Conservation (phyloP, 2,329 filamentous ascomycete species). For the Mycosphaerella sp. region DNA sequence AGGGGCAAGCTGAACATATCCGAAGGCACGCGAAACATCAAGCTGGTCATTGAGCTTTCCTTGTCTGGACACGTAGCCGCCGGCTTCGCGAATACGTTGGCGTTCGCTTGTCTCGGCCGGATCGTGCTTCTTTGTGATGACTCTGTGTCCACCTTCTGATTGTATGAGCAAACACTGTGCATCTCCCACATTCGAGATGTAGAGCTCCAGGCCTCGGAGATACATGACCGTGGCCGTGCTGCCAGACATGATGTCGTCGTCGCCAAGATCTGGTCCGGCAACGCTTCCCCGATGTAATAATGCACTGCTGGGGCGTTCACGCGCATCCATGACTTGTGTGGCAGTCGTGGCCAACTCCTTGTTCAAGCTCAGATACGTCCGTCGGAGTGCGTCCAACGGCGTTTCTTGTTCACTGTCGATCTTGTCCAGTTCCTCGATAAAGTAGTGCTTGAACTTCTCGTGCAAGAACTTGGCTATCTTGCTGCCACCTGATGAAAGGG, state of each 20-base stretch:
- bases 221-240: constrained; percentile 90
- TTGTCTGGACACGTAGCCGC: constrained; percentile 91
- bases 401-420: constrained; percentile 59
- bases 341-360: constrained; percentile 87
- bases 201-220: constrained; percentile 81
- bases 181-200: constrained; percentile 91
- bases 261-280: constrained; percentile 69
- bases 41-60: constrained; percentile 88
- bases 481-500: constrained; percentile 80
- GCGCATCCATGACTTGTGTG: constrained; percentile 71
- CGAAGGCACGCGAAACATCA: constrained; percentile 89
- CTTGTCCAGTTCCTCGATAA: constrained; percentile 72
- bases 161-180: constrained; percentile 93
- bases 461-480: constrained; percentile 96
- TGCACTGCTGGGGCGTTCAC: constrained; percentile 46
- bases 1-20: constrained; percentile 87
- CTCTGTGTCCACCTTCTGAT: constrained; percentile 73
- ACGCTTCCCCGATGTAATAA: constrained; percentile 64
- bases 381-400: constrained; percentile 73
- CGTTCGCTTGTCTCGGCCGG: constrained; percentile 80
- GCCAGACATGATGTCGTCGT: constrained; percentile 84
- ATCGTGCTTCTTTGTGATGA: constrained; percentile 87
- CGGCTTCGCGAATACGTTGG: constrained; percentile 84
- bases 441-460: constrained; percentile 85
- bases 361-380: constrained; percentile 83